Conservation (phyloP, 495 filamentous ascomycete genomes). For the Glarea lozoyensis region DNA sequence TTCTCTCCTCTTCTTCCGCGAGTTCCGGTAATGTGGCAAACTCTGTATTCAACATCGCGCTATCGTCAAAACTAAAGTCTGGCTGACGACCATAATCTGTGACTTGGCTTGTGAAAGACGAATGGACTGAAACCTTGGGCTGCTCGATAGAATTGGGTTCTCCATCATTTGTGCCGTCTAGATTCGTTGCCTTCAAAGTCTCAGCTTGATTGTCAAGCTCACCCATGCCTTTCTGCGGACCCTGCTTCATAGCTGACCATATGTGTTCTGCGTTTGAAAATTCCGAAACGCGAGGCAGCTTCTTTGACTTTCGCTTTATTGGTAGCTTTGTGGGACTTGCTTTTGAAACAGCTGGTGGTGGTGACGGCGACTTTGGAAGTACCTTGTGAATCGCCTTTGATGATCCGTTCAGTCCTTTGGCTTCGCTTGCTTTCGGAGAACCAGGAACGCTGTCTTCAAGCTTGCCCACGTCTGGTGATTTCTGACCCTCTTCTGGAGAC, state of each 20-base stretch:
- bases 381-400: too few species aligned
- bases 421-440: too few species aligned
- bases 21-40: constrained; percentile 1
- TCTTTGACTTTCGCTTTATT: too few species aligned
- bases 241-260: constrained; percentile 10
- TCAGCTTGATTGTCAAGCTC: neutral
- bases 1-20: neutral
- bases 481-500: too few species aligned
- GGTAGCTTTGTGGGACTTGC: too few species aligned
- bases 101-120: constrained; percentile 17
- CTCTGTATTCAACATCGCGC: constrained; percentile 1
- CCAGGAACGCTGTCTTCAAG: too few species aligned
- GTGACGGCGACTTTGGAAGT: too few species aligned
- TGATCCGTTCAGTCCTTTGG: too few species aligned
- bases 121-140: constrained; percentile 13
- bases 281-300: too few species aligned
- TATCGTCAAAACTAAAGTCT: constrained; percentile 18
- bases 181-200: neutral
- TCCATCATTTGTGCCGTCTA: constrained; percentile 6
- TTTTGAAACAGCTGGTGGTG: too few species aligned
- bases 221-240: neutral
- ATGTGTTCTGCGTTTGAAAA: constrained; percentile 9
- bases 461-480: too few species aligned
- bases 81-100: constrained; percentile 18
- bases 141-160: constrained; percentile 5